phyloP scores from a whole-genome alignment of 2,329 filamentous ascomycete species.

The Penicillium brevicompactum region DNA sequence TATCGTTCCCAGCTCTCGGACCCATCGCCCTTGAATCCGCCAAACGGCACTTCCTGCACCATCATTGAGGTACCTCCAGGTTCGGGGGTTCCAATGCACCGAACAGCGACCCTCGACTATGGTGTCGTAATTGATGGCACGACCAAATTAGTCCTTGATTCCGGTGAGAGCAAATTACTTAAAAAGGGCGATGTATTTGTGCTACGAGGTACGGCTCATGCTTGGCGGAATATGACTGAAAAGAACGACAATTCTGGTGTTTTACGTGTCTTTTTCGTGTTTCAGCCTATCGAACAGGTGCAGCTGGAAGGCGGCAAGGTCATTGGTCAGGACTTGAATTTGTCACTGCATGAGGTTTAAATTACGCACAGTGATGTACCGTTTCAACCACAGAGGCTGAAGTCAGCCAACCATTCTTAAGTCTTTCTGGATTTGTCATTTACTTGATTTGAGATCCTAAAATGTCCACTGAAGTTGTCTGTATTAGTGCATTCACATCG shows the following conservation, averaged over 20 bases:
- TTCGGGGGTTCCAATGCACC: slow-evolving; percentile 47
- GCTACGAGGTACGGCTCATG: slow-evolving; percentile 47
- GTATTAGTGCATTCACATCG: not conserved
- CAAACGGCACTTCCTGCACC: slow-evolving; percentile 12
- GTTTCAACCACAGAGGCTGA: not conserved
- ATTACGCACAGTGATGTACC: not conserved
- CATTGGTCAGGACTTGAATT: slow-evolving; percentile 9
- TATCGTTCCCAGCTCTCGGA: slow-evolving; percentile 11
- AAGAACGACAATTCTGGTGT: slow-evolving; percentile 9
- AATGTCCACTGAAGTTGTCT: not conserved
- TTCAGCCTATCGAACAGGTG: slow-evolving; percentile 14
- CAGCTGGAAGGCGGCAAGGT: slow-evolving; percentile 7
- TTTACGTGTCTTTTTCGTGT: slow-evolving; percentile 16
- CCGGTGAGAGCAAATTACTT: slow-evolving; percentile 48
- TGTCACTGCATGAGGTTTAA: slow-evolving; percentile 10
- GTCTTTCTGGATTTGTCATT: not conserved
- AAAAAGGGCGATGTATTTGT: slow-evolving; percentile 55
- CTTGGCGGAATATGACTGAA: slow-evolving; percentile 36
- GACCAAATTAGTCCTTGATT: slow-evolving; percentile 52
- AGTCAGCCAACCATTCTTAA: not conserved
- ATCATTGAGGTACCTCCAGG: slow-evolving; percentile 14
- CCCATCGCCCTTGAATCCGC: slow-evolving; percentile 12
- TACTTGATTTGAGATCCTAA: not conserved
- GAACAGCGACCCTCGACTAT: slow-evolving; percentile 54
- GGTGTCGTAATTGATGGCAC: slow-evolving; percentile 55